A percentile compares a stretch with the other conserved stretches of the same genome.
Evolutionary conservation across 768 basidiomycete species (phyloP).

Genomic region (Stropharia rugosoannulata): DNA sequence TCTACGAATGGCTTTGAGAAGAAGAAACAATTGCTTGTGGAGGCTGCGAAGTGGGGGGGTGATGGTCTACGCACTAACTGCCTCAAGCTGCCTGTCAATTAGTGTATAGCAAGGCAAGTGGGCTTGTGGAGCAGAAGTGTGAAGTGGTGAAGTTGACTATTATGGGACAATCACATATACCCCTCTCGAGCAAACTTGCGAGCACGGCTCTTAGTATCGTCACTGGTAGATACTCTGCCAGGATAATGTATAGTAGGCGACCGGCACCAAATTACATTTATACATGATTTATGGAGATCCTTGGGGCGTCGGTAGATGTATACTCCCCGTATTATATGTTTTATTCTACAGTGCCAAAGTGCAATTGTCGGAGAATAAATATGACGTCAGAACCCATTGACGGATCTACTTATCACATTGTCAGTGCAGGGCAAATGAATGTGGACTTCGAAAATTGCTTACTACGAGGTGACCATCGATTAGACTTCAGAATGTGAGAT

Average conservation of each 20-base stretch:
- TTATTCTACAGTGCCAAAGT: background rate
- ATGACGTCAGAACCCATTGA: background rate
- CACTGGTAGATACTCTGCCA: no score
- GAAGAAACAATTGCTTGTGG: slow-evolving; percentile 70
- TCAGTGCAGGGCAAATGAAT: background rate
- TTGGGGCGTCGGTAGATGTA: no score
- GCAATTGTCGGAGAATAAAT: background rate
- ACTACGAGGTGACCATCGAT: slow-evolving; percentile 4
- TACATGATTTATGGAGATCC: no score
- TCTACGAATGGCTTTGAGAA: slow-evolving; percentile 72
- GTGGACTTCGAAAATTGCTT: background rate
- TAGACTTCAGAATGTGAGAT: slow-evolving; percentile 1
- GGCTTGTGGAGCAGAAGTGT: no score
- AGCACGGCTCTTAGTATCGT: no score
- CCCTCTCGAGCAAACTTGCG: no score
- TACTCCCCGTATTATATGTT: background rate
- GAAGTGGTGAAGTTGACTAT: no score
- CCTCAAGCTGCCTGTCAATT: slow-evolving; percentile 74
- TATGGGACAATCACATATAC: no score
- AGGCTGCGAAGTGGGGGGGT: slow-evolving; percentile 85
- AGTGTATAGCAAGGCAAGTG: background rate
- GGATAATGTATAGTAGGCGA: no score
- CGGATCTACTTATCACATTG: background rate
- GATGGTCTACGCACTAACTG: slow-evolving; percentile 78
- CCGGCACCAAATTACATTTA: no score